Evolutionary conservation across 306 rosid genomes (phyloP).

Genomic region (Lotus japonicus): DNA sequence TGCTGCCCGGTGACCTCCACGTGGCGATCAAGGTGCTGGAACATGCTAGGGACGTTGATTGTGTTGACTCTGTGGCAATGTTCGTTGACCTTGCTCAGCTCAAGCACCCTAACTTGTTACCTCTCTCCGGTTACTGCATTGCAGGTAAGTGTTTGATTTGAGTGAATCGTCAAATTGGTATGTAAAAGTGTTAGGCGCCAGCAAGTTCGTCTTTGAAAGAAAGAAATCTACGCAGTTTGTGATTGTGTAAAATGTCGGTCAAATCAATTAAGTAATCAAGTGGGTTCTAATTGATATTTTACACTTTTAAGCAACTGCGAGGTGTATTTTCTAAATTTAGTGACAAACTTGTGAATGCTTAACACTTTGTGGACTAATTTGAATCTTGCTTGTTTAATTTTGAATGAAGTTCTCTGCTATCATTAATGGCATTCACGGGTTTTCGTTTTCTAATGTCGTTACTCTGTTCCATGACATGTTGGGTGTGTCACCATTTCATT

Average conservation of each 20-base stretch:
- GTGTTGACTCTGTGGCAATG: conserved; percentile 43
- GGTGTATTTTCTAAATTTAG: too few species aligned
- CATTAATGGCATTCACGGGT: conserved; percentile 46
- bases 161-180: too few species aligned
- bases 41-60: conserved; percentile 49
- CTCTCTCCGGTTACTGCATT: conserved; percentile 92
- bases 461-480: conserved; percentile 19
- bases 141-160: conserved; percentile 72
- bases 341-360: too few species aligned
- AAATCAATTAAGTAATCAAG: too few species aligned
- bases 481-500: conserved; percentile 9
- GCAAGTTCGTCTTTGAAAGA: too few species aligned
- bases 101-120: conserved; percentile 79
- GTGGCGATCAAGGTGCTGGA: conserved; percentile 87
- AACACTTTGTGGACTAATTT: too few species aligned
- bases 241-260: too few species aligned
- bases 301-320: too few species aligned
- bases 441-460: conserved; percentile 20
- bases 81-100: conserved; percentile 53
- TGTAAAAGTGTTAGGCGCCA: too few species aligned
- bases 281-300: too few species aligned
- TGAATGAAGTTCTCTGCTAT: not conserved
- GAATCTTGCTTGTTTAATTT: too few species aligned
- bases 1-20: conserved; percentile 77
- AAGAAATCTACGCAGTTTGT: too few species aligned